Evolutionary conservation across 768 basidiomycete genomes (phyloP), one percentile per base, ranked within the genome.

Genomic region (Coprinopsis marcescibilis): DNA sequence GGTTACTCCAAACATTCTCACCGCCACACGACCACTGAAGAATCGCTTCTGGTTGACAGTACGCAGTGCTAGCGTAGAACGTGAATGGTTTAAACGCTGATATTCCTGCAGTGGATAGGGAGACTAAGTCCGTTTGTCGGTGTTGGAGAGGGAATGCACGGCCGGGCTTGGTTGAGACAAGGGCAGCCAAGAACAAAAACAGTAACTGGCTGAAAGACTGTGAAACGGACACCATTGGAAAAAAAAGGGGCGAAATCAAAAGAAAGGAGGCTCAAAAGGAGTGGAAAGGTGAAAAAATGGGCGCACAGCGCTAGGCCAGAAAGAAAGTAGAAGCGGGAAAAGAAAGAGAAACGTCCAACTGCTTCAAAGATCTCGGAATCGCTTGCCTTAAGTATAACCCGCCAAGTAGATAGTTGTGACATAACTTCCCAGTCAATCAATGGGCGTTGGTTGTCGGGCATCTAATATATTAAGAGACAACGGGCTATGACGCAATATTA

Each of bases 11-110:
- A 29, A n/a, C 36, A 21, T 1, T 14, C n/a, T 19, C 21, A 24
- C n/a, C 51, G 60, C 81, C 81, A 58, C 80, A 82, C 24, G 68
- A 57, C 77, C 80, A 81, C 21, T 64, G 57, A 33, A 68, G 43
- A 4, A 75, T 77, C 23, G 57, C 50, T 5, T 62, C 48, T 3
- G 76, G 68, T 10, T 61, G 46, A 49, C 80, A 81, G 51, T 79
- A 78, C 0, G 69, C 77, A 4, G 78, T 56, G 35, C 71, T 71
- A 0, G 80, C 78, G 46, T 71, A 79, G 46, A 59, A 60, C 0
- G 76, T 66, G 57, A 70, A 81, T 1, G 77, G 68, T 26, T 59
- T 71, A 57, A 67, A 80, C 7, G 56, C 24, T 7, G 62, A 51
- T n/a, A 80, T 71, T 54, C 76, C 71, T 0, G 66, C 14, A 4